Percentiles rank a stretch among this genome's conserved stretches.
phyloP scores from a whole-genome alignment of 352 stramenopile genomes.

The Phytophthora agathidicida region DNA sequence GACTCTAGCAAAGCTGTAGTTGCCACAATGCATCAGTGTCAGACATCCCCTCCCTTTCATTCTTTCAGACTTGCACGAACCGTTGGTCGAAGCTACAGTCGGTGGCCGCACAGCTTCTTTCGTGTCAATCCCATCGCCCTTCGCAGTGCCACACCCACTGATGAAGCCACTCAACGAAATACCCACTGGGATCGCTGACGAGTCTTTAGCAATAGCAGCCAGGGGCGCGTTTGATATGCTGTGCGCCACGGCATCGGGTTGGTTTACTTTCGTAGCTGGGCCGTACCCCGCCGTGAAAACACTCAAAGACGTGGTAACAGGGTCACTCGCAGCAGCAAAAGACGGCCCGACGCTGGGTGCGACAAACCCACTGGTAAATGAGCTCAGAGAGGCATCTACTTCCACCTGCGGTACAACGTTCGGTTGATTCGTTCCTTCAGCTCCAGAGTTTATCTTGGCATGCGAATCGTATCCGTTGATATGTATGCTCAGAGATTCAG shows the following conservation, averaged over 20 bases:
- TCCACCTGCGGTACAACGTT: not conserved
- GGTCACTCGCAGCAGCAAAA: not conserved
- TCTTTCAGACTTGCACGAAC: not conserved
- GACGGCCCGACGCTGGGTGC: not conserved
- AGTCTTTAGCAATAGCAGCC: slow-evolving; percentile 1
- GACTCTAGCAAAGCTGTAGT: not conserved
- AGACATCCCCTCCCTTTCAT: not conserved
- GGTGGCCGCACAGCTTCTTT: slow-evolving; percentile 3
- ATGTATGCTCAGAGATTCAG: slow-evolving; percentile 19
- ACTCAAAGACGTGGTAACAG: slow-evolving; percentile 44
- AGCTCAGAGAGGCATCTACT: slow-evolving; percentile 44
- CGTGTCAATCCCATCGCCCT: not conserved
- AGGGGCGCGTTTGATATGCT: slow-evolving; percentile 13
- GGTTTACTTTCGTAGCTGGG: not conserved
- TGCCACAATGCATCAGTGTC: not conserved
- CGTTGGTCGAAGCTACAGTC: not conserved
- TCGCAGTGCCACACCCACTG: slow-evolving; percentile 18
- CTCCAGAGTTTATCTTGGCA: not conserved
- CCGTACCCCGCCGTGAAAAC: slow-evolving; percentile 41
- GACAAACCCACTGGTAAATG: slow-evolving; percentile 52
- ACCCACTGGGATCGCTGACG: slow-evolving; percentile 21
- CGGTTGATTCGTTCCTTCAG: not conserved
- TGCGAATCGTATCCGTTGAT: slow-evolving; percentile 8
- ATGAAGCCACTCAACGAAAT: slow-evolving; percentile 40
- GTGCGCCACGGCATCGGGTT: not conserved